These are phyloP conservation scores for Phyllosticta citriasiana DNA, from an alignment of 2,329 filamentous ascomycete genomes.

Conservation along the genomic window DNA sequence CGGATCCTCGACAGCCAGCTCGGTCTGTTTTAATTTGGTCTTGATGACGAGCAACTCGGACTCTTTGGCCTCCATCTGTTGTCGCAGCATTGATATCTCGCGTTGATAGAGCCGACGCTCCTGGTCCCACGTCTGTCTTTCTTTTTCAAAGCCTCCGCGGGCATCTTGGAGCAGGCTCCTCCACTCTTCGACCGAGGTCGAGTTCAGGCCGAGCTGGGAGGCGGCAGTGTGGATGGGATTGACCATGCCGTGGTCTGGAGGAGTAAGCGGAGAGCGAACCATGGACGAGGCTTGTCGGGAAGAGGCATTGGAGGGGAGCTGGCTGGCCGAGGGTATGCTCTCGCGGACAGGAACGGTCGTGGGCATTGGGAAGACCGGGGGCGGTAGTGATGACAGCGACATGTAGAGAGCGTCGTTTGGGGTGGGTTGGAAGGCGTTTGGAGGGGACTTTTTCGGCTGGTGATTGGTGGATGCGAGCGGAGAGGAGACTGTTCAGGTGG, in stretches of 20 bases:
- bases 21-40: conserved; percentile 9
- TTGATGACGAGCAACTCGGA: conserved; percentile 8
- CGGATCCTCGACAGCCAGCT: conserved; percentile 7
- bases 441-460: conserved; percentile 2
- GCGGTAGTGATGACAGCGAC: conserved; percentile 2
- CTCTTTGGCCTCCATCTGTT: conserved; percentile 5
- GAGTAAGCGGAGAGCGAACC: conserved; percentile 7
- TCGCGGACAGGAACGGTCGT: conserved; percentile 8
- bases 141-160: conserved; percentile 5
- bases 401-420: conserved; percentile 10
- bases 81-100: conserved; percentile 2
- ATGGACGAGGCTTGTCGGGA: conserved; percentile 3
- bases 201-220: background rate
- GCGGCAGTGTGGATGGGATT: background rate
- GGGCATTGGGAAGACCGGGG: conserved; percentile 2
- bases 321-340: conserved; percentile 7
- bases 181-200: conserved; percentile 7
- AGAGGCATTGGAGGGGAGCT: conserved; percentile 1
- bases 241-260: conserved; percentile 8
- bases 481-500: background rate
- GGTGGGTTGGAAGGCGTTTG: conserved; percentile 5
- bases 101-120: conserved; percentile 7
- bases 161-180: conserved; percentile 6
- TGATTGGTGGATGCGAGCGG: background rate
- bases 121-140: conserved; percentile 8